Conservation (phyloP, 345 rosid species). For the Euphorbia lathyris region DNA sequence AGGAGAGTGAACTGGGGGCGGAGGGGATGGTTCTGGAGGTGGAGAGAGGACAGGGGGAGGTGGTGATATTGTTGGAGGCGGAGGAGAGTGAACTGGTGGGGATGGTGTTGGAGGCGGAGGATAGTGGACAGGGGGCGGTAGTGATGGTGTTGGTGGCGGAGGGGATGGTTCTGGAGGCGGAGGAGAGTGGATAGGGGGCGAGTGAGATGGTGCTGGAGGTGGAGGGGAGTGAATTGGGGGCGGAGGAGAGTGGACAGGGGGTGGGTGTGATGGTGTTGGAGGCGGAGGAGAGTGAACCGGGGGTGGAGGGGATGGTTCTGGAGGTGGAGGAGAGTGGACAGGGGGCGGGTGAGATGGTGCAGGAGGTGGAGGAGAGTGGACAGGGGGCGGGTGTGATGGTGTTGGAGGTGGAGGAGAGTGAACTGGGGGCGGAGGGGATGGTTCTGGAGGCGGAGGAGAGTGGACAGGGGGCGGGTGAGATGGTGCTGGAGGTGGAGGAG, state of each 20-base stretch:
- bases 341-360: conserved; percentile 25
- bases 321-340: conserved; percentile 20
- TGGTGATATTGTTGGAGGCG: conserved; percentile 23
- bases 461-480: conserved; percentile 9
- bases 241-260: conserved; percentile 23
- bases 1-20: conserved; percentile 13
- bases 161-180: conserved; percentile 20
- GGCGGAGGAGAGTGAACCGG: conserved; percentile 20
- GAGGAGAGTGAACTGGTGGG: conserved; percentile 25
- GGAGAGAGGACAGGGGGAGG: conserved; percentile 18
- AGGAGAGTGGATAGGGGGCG: conserved; percentile 3
- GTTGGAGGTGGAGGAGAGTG: conserved; percentile 17
- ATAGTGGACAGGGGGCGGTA: conserved; percentile 10
- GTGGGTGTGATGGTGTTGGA: conserved; percentile 14
- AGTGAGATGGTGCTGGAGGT: conserved; percentile 13
- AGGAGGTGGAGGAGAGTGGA: conserved; percentile 24
- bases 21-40: conserved; percentile 19
- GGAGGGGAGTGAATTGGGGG: conserved; percentile 21
- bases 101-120: conserved; percentile 3
- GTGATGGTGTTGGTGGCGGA: neutral
- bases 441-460: conserved; percentile 9
- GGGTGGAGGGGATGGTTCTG: conserved; percentile 17
- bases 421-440: neutral
- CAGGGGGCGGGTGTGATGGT: conserved; percentile 7
- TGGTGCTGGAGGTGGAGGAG: conserved; percentile 18